Evolutionary conservation across 192 early-diverging fungal genomes (phyloP).

Genomic region (Coemansia sp.): DNA sequence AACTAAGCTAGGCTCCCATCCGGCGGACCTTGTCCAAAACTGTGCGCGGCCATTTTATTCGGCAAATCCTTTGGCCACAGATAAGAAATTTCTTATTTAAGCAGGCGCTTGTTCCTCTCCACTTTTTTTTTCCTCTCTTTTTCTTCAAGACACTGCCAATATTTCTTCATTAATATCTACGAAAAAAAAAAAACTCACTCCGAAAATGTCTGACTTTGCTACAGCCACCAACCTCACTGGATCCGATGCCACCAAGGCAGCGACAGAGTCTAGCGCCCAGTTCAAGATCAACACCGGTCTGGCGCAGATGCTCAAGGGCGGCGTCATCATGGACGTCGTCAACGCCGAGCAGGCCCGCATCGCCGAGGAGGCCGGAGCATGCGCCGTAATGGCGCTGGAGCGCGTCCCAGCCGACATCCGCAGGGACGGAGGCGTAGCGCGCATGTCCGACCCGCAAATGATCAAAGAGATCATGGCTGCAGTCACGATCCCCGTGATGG

Average conservation of each 20-base stretch:
- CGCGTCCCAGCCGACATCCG: conserved; percentile 99
- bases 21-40: too few relatives aligned
- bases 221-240: conserved; percentile 65
- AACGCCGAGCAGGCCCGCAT: conserved; percentile 98
- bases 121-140: too few relatives aligned
- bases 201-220: conserved; percentile 46
- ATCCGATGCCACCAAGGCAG: conserved; percentile 12
- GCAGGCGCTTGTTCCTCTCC: too few relatives aligned
- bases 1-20: too few relatives aligned
- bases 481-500: conserved; percentile 99
- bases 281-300: conserved; percentile 95
- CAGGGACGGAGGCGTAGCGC: conserved; percentile 92
- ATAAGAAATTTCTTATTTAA: too few relatives aligned
- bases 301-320: conserved; percentile 98
- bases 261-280: conserved; percentile 24
- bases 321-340: conserved; percentile 99
- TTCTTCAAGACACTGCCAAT: too few relatives aligned
- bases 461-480: conserved; percentile 95
- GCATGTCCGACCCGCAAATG: conserved; percentile 99
- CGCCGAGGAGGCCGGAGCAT: conserved; percentile 96
- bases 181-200: background rate
- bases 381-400: conserved; percentile 97
- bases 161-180: too few relatives aligned
- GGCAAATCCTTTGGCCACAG: too few relatives aligned
- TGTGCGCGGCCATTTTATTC: too few relatives aligned